Conservation (phyloP, 345 rosid genomes). For the Litchi chinensis region DNA sequence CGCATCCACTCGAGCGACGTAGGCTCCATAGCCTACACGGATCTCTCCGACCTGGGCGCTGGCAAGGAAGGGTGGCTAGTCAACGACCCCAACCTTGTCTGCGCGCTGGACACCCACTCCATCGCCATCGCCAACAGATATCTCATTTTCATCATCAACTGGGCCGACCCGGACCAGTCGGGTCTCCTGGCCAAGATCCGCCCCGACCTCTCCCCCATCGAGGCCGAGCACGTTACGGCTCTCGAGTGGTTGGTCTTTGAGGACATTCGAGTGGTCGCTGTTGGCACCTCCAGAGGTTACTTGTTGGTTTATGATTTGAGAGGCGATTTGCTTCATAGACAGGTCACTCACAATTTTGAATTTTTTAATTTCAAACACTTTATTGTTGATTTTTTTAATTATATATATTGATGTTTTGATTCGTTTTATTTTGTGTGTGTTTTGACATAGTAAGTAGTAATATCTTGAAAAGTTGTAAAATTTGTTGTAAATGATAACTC, state of each 20-base stretch:
- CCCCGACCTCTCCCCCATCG: conserved; percentile 82
- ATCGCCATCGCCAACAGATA: conserved; percentile 68
- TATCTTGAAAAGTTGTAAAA: background rate
- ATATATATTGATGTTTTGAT: background rate
- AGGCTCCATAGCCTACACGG: conserved; percentile 86
- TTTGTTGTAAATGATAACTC: background rate
- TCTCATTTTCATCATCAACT: conserved; percentile 56
- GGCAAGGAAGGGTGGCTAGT: conserved; percentile 95
- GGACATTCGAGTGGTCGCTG: conserved; percentile 62
- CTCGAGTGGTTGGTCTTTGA: conserved; percentile 87
- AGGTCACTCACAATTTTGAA: conserved; percentile 38
- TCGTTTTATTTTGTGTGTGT: background rate
- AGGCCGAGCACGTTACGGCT: conserved; percentile 67
- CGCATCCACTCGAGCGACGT: conserved; percentile 73
- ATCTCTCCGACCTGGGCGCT: conserved; percentile 78
- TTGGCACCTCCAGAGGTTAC: conserved; percentile 85
- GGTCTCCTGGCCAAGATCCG: conserved; percentile 77
- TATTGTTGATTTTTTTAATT: background rate
- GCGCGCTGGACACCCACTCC: conserved; percentile 75
- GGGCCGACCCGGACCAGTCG: conserved; percentile 56
- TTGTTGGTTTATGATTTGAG: conserved; percentile 64
- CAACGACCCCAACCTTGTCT: conserved; percentile 56
- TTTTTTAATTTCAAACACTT: too few species aligned
- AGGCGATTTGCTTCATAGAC: conserved; percentile 79
- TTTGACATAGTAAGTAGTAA: background rate